Conservation (phyloP, 2,329 filamentous ascomycete species). For the Apiospora phragmitis region DNA sequence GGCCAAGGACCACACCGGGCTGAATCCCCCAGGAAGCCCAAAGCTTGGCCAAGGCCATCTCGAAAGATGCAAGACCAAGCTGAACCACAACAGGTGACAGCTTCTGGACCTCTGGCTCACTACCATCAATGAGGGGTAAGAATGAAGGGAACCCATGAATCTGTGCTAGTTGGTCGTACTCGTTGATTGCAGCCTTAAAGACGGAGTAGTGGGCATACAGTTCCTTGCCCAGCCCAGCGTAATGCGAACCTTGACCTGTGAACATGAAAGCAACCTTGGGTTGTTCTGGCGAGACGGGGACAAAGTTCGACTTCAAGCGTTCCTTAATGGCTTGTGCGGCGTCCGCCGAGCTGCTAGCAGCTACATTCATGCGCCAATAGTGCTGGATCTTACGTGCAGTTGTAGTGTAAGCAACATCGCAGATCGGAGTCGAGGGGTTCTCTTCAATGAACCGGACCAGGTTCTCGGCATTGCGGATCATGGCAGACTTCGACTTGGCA, state of each 20-base stretch:
- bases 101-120: conserved; percentile 41
- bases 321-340: conserved; percentile 43
- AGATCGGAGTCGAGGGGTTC: conserved; percentile 52
- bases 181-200: conserved; percentile 54
- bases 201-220: conserved; percentile 46
- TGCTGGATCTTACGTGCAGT: conserved; percentile 67
- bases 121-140: conserved; percentile 51
- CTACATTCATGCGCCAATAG: conserved; percentile 53
- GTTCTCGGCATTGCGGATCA: conserved; percentile 58
- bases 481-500: conserved; percentile 54
- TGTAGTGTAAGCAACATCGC: conserved; percentile 65
- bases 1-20: conserved; percentile 57
- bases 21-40: conserved; percentile 58
- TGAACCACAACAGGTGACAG: conserved; percentile 54
- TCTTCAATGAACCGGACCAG: conserved; percentile 55
- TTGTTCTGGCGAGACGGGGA: conserved; percentile 42
- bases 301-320: conserved; percentile 43
- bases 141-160: conserved; percentile 58
- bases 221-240: conserved; percentile 52
- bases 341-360: conserved; percentile 42
- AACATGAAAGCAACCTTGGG: conserved; percentile 55
- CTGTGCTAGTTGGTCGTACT: conserved; percentile 54
- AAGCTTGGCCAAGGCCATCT: conserved; percentile 57
- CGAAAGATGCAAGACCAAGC: conserved; percentile 53
- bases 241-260: conserved; percentile 58